Evolutionary conservation across 139 green algal species (phyloP), one percentile per base, ranked within the genome.

Genomic region (Edaphochlamys debaryana): DNA sequence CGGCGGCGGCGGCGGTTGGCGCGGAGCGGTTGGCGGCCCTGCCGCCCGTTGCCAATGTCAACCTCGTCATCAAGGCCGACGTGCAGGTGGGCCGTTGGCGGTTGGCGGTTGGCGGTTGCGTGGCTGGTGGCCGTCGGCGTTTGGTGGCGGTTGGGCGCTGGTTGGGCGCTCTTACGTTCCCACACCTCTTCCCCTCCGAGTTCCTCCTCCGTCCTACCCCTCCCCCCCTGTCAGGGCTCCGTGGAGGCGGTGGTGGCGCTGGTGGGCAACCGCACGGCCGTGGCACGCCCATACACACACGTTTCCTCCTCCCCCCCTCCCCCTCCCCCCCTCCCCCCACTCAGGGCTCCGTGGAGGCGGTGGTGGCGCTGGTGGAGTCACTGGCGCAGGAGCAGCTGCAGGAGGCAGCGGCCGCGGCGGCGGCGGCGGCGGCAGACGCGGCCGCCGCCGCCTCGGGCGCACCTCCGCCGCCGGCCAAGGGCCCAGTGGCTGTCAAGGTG

Each of bases 11-110:
- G 0, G 54, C 23, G 32, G 66, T 34, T 27, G 36, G 27, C 20
- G 38, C 30, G 27, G 37, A 20, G 15, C 25, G 60, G 13, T 25
- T n/a, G 36, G 42, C 45, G n/a, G 48, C 67, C 45, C 60, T 52
- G 72, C 19, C 40, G 1, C 41, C 82, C 20, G 68, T 84, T 64
- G 38, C 90, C 41, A 68, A 69, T 2, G 25, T 87, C 34, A 84
- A 86, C 36, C 36, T 98, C 34, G 69, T 98, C 48, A 80, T 98
- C 63, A 98, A 98, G 87, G 94, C 73, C 3, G 73, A 80, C 37
- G 73, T 80, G 56, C 72, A 79, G 72, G 72, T 79, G 54, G 42
- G 30, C 7, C 5, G 42, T 20, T 11, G 41, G 41, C 5, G 67
- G 67, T 22, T 17, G 40, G 38, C 20, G 38, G 67, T 23, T 4